Evolutionary conservation across 2,329 filamentous ascomycete species (phyloP).

Genomic region (Cryphonectria naterciae): DNA sequence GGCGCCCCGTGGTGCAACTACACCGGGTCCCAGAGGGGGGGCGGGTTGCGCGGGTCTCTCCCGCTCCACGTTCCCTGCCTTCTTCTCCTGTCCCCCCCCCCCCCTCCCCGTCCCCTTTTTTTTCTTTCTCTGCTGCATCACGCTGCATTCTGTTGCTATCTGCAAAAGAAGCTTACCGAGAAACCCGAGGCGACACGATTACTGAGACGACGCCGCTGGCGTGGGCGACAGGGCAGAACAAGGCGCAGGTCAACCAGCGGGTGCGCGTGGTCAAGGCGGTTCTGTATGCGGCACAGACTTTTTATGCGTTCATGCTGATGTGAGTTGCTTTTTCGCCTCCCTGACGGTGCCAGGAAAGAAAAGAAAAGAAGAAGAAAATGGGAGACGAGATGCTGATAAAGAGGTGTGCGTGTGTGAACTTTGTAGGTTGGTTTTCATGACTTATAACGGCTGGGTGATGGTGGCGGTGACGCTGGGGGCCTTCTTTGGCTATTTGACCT

Average conservation of each 20-base stretch:
- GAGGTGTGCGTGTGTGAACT: slow-evolving; percentile 12
- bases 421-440: slow-evolving; percentile 94
- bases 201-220: slow-evolving; percentile 67
- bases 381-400: neutral
- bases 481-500: slow-evolving; percentile 84
- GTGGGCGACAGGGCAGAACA: slow-evolving; percentile 71
- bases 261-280: slow-evolving; percentile 79
- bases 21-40: no score
- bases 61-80: neutral
- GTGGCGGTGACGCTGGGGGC: slow-evolving; percentile 85
- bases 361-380: neutral
- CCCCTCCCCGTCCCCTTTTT: neutral
- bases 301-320: slow-evolving; percentile 99
- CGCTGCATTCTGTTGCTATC: slow-evolving; percentile 2
- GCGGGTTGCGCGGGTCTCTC: neutral
- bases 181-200: slow-evolving; percentile 44
- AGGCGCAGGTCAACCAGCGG: slow-evolving; percentile 63
- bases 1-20: no score
- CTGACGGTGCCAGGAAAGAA: neutral
- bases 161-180: slow-evolving; percentile 31
- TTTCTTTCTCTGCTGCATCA: neutral
- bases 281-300: slow-evolving; percentile 91
- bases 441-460: slow-evolving; percentile 99
- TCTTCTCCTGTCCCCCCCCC: neutral
- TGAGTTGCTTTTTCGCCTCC: slow-evolving; percentile 55